Conservation (phyloP, 2,329 filamentous ascomycete species). For the Thermothelomyces thermophilus region DNA sequence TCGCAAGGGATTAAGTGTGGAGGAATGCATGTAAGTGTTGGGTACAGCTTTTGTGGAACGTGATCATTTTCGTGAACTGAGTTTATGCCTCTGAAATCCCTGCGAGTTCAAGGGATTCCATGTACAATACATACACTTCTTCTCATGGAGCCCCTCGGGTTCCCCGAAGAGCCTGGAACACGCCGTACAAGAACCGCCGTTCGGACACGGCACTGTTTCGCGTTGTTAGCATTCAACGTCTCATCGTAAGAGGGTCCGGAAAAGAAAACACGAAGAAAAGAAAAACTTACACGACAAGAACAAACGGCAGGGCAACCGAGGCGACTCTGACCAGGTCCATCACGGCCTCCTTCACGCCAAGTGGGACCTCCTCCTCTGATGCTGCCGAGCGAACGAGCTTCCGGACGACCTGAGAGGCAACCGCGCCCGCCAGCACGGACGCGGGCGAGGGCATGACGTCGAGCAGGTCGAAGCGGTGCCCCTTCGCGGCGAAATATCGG, state of each 20-base stretch:
- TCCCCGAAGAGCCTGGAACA: slow-evolving; percentile 40
- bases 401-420: slow-evolving; percentile 38
- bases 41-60: too few species aligned
- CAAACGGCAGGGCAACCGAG: slow-evolving; percentile 44
- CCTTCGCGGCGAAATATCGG: slow-evolving; percentile 50
- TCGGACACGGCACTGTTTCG: slow-evolving; percentile 47
- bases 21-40: too few species aligned
- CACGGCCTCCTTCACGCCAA: slow-evolving; percentile 28
- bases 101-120: too few species aligned
- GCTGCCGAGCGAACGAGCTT: slow-evolving; percentile 23
- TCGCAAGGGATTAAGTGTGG: too few species aligned
- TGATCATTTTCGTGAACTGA: too few species aligned
- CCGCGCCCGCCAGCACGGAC: slow-evolving; percentile 38
- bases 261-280: slow-evolving; percentile 35
- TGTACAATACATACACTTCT: too few species aligned
- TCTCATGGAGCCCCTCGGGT: too few species aligned
- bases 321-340: slow-evolving; percentile 42
- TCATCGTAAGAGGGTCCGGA: neutral
- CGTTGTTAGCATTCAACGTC: slow-evolving; percentile 27
- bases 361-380: slow-evolving; percentile 24
- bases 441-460: slow-evolving; percentile 39
- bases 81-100: too few species aligned
- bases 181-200: slow-evolving; percentile 46
- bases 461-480: slow-evolving; percentile 35
- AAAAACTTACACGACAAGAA: slow-evolving; percentile 53